Percentiles rank a stretch among this genome's conserved stretches.
These are phyloP conservation scores for Apodospora peruviana DNA, from an alignment of 495 filamentous ascomycete species.

Conservation along the genomic window DNA sequence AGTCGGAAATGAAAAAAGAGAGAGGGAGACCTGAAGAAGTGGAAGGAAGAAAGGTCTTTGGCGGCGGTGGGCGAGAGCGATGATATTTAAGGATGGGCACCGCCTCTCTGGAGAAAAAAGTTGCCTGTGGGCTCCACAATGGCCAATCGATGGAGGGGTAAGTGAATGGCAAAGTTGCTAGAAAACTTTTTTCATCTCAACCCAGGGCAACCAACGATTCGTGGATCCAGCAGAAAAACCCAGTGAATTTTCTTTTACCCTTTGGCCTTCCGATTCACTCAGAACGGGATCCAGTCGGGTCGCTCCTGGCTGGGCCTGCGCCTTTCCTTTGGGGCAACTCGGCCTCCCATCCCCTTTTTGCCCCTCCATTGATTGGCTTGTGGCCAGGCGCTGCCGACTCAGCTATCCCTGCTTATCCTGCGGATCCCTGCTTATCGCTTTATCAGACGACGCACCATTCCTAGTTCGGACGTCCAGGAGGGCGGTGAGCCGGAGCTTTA, in stretches of 20 bases:
- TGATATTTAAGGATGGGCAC: conserved; percentile 24
- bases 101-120: conserved; percentile 14
- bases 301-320: neutral
- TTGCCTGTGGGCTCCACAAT: conserved; percentile 7
- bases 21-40: conserved; percentile 19
- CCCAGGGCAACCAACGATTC: conserved; percentile 8
- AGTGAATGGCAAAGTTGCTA: conserved; percentile 7
- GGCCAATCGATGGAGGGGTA: conserved; percentile 19
- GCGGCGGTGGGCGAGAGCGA: conserved; percentile 10
- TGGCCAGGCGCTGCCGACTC: conserved; percentile 12
- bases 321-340: conserved; percentile 9
- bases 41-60: conserved; percentile 8
- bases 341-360: conserved; percentile 8
- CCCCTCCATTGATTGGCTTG: conserved; percentile 20
- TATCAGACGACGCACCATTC: conserved; percentile 17
- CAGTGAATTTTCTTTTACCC: neutral
- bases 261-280: neutral
- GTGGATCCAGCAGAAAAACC: neutral
- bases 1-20: conserved; percentile 19
- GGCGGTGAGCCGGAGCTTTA: conserved; percentile 20
- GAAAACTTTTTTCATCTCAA: conserved; percentile 22
- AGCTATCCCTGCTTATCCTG: conserved; percentile 12
- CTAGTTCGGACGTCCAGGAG: conserved; percentile 10
- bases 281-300: neutral
- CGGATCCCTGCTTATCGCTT: conserved; percentile 27